These are phyloP conservation scores for Leccinum aurantiacum DNA, from an alignment of 768 basidiomycete species.

Conservation along the genomic window DNA sequence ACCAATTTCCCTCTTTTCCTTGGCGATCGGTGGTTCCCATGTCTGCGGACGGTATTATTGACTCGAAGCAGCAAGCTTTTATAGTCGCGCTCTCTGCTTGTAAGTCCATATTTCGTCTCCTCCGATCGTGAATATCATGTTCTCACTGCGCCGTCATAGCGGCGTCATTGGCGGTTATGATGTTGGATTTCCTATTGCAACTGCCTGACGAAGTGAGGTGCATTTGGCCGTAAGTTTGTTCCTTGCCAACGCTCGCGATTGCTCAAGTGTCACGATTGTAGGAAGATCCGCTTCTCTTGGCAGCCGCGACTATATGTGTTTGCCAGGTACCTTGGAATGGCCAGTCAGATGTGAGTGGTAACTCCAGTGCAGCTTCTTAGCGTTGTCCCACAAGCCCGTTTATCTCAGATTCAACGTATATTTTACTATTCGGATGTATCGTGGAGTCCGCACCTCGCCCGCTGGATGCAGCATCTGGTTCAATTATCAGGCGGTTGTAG, in stretches of 20 bases:
- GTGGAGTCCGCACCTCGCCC: slow-evolving; percentile 5
- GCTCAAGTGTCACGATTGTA: background rate
- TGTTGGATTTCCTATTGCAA: slow-evolving; percentile 13
- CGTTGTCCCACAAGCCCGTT: background rate
- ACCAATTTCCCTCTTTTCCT: background rate
- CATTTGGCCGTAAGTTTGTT: slow-evolving; percentile 22
- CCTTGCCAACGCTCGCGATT: background rate
- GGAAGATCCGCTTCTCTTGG: slow-evolving; percentile 9
- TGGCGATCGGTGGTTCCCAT: background rate
- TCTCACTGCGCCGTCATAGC: background rate
- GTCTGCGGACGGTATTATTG: background rate
- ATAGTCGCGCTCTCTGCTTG: slow-evolving; percentile 1
- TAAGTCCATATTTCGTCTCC: background rate
- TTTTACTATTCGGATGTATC: slow-evolving; percentile 18
- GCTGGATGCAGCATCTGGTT: slow-evolving; percentile 20
- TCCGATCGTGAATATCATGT: background rate
- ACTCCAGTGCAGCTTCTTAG: background rate
- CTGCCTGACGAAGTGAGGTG: slow-evolving; percentile 10
- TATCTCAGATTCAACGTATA: slow-evolving; percentile 23
- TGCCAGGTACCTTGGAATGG: slow-evolving; percentile 20
- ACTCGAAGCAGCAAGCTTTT: background rate
- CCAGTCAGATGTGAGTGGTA: slow-evolving; percentile 19
- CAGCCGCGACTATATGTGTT: slow-evolving; percentile 12
- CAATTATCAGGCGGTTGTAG: slow-evolving; percentile 13
- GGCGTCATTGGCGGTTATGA: slow-evolving; percentile 11